phyloP scores from a whole-genome alignment of 2,329 filamentous ascomycete genomes.

The Aspergillus awamori region DNA sequence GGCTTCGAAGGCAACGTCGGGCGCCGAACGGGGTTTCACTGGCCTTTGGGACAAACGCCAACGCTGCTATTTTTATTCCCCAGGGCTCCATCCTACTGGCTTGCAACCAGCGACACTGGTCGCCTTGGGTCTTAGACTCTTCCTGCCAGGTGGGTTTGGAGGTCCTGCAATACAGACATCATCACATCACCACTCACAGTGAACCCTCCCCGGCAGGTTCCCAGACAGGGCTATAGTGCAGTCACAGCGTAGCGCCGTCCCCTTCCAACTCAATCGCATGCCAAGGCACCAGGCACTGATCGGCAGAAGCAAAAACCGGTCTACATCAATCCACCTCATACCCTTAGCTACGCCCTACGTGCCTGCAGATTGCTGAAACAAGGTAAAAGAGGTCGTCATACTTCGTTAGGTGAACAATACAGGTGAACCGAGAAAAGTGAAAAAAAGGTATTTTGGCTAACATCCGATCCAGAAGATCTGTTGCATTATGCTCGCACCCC shows the following conservation, averaged over 20 bases:
- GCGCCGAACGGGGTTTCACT: background rate
- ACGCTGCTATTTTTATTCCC: background rate
- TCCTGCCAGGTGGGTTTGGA: background rate
- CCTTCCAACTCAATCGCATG: background rate
- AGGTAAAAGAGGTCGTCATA: slow-evolving; percentile 37
- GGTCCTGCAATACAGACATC: background rate
- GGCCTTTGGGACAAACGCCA: background rate
- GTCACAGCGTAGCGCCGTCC: background rate
- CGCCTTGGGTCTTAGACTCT: background rate
- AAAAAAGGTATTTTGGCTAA: slow-evolving; percentile 42
- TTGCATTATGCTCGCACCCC: slow-evolving; percentile 42
- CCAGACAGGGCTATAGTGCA: background rate
- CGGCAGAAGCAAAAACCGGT: background rate
- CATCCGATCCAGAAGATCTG: slow-evolving; percentile 40
- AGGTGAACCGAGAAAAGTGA: slow-evolving; percentile 31
- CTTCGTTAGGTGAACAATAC: slow-evolving; percentile 40
- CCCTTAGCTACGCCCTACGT: background rate
- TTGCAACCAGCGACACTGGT: background rate
- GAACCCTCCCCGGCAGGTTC: background rate
- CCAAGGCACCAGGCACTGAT: background rate
- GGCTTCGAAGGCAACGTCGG: background rate
- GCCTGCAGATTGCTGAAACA: slow-evolving; percentile 21
- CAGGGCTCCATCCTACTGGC: background rate
- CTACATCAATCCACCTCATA: background rate
- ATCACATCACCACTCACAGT: background rate